Evolutionary conservation across 1,284 basidiomycete species (phyloP).

Genomic region (Ceratobasidium sp.): DNA sequence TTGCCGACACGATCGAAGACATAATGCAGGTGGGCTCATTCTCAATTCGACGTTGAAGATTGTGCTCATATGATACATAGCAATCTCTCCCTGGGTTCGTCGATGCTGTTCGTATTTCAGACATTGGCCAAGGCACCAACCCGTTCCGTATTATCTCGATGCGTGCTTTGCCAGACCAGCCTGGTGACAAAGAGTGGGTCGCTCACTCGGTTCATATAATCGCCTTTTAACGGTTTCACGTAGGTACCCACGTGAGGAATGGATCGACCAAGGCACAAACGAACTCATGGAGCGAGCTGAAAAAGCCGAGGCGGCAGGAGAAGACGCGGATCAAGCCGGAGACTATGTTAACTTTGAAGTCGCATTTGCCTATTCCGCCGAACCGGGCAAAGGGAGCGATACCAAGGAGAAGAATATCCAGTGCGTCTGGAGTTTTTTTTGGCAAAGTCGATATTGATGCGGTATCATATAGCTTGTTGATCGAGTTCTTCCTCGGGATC

Average conservation of each 20-base stretch:
- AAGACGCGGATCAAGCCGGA: conserved; percentile 56
- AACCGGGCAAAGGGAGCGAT: conserved; percentile 60
- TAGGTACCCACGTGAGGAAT: conserved; percentile 59
- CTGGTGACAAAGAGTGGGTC: conserved; percentile 55
- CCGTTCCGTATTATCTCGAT: conserved; percentile 70
- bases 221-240: conserved; percentile 43
- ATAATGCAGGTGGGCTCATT: conserved; percentile 54
- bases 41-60: too few relatives aligned
- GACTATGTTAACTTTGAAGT: conserved; percentile 73
- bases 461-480: conserved; percentile 60
- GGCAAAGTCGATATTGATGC: too few relatives aligned
- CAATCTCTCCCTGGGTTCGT: conserved; percentile 74
- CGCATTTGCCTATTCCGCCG: conserved; percentile 74
- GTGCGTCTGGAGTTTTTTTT: conserved; percentile 48
- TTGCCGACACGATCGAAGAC: conserved; percentile 68
- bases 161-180: conserved; percentile 65
- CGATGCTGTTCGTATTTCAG: conserved; percentile 77
- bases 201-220: too few relatives aligned
- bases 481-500: conserved; percentile 71
- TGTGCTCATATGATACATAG: conserved; percentile 51
- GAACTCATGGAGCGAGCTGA: conserved; percentile 45
- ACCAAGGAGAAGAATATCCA: conserved; percentile 67
- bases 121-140: conserved; percentile 74
- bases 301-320: conserved; percentile 46
- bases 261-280: conserved; percentile 57